A percentile compares a stretch with the other conserved stretches of the same genome.
phyloP scores from a whole-genome alignment of 805 yeast genomes.

The Cyberlindnera nakhonratchasimensis region DNA sequence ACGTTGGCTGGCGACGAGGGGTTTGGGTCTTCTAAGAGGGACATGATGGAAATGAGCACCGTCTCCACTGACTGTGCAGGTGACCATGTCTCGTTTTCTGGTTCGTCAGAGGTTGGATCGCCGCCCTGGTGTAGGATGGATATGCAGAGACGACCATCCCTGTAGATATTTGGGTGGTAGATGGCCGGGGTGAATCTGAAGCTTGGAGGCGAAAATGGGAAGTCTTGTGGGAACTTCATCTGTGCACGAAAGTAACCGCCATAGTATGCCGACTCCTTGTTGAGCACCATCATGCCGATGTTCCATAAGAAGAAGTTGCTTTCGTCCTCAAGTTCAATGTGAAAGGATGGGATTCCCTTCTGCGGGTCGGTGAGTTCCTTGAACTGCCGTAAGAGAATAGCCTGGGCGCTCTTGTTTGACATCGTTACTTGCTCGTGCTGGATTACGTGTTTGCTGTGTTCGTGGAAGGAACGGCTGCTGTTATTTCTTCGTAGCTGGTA shows the following conservation, averaged over 20 bases:
- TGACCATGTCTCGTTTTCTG: slow-evolving; percentile 91
- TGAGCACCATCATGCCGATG: slow-evolving; percentile 87
- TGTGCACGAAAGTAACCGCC: slow-evolving; percentile 95
- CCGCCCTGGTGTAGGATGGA: slow-evolving; percentile 91
- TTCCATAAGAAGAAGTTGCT: slow-evolving; percentile 63
- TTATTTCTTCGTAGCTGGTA: neutral
- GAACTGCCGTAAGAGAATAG: slow-evolving; percentile 83
- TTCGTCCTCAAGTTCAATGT: slow-evolving; percentile 63
- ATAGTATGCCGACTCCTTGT: slow-evolving; percentile 84
- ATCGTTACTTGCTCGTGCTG: neutral
- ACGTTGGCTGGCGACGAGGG: slow-evolving; percentile 92
- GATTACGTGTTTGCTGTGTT: neutral
- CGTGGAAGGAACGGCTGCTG: neutral
- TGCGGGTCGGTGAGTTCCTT: slow-evolving; percentile 92
- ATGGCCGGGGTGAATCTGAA: slow-evolving; percentile 91
- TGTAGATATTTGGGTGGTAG: slow-evolving; percentile 92
- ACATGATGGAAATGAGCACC: slow-evolving; percentile 84
- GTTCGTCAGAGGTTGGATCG: slow-evolving; percentile 85
- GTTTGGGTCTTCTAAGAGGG: slow-evolving; percentile 91
- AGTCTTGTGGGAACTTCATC: slow-evolving; percentile 88
- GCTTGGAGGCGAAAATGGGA: slow-evolving; percentile 89
- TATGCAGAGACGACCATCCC: slow-evolving; percentile 90
- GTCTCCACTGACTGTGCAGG: slow-evolving; percentile 91
- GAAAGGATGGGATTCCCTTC: slow-evolving; percentile 69
- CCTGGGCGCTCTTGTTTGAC: slow-evolving; percentile 10